Percentiles rank a stretch among this genome's conserved stretches.
phyloP scores from a whole-genome alignment of 2,329 filamentous ascomycete species.

The Graphiopsis chlorocephala region DNA sequence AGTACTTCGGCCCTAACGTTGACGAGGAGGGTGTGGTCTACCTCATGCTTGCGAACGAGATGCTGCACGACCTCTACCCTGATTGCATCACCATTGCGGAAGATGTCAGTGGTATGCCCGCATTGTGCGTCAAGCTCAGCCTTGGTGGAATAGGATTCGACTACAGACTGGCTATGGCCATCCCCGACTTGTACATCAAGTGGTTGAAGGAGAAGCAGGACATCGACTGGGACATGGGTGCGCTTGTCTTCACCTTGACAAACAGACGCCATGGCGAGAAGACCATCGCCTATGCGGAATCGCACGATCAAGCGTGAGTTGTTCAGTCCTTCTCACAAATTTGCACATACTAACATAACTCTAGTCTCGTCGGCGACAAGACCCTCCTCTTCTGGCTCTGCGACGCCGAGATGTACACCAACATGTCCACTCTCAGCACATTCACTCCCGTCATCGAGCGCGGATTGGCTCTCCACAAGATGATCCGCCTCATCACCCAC shows the following conservation, averaged over 20 bases:
- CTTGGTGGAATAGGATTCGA: conserved; percentile 94
- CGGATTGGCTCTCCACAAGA: conserved; percentile 90
- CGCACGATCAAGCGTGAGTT: conserved; percentile 92
- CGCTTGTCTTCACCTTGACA: conserved; percentile 80
- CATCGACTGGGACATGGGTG: conserved; percentile 84
- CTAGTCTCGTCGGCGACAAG: conserved; percentile 90
- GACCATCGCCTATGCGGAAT: conserved; percentile 96
- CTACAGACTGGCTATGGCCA: conserved; percentile 94
- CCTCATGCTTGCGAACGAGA: conserved; percentile 92
- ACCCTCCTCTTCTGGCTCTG: conserved; percentile 97
- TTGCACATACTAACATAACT: conserved; percentile 22
- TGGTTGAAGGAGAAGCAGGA: conserved; percentile 91
- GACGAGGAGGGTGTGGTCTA: conserved; percentile 95
- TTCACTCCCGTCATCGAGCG: conserved; percentile 85
- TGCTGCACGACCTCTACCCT: conserved; percentile 89
- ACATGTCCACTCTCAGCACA: conserved; percentile 87
- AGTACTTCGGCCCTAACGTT: conserved; percentile 87
- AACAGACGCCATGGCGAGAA: conserved; percentile 95
- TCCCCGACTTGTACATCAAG: conserved; percentile 99
- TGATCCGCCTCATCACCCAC: conserved; percentile 94
- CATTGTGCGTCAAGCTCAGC: conserved; percentile 80
- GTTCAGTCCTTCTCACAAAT: background rate
- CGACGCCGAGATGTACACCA: conserved; percentile 94
- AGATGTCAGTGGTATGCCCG: conserved; percentile 97
- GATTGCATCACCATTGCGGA: conserved; percentile 89